Conservation (phyloP, 176 grass and related monocot species). For the Rhynchospora breviuscula region DNA sequence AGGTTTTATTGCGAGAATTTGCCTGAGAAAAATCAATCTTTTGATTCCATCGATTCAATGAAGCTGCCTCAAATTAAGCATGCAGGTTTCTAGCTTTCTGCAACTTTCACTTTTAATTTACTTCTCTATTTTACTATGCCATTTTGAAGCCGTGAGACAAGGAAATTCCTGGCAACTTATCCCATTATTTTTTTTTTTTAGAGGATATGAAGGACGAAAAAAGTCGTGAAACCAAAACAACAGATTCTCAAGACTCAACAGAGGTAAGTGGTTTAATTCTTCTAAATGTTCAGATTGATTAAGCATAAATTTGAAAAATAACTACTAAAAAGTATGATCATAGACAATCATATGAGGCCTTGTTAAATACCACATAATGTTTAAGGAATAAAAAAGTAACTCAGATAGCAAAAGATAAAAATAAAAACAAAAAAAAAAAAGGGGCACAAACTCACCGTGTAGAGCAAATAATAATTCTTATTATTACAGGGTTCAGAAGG, state of each 20-base stretch:
- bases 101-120: neutral
- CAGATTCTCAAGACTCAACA: neutral
- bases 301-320: neutral
- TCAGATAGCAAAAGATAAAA: neutral
- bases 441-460: too few relatives aligned
- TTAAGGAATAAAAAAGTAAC: neutral
- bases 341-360: neutral
- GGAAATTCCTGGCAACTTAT: neutral
- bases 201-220: slow-evolving; percentile 25
- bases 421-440: too few relatives aligned
- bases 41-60: slow-evolving; percentile 10
- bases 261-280: neutral
- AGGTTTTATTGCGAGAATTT: slow-evolving; percentile 24
- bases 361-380: neutral
- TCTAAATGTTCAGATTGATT: neutral
- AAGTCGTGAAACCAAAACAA: neutral
- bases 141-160: neutral
- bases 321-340: neutral
- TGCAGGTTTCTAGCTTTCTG: neutral
- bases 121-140: neutral
- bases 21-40: slow-evolving; percentile 22
- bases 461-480: neutral
- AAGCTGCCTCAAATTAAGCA: neutral
- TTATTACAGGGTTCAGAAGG: slow-evolving; percentile 4
- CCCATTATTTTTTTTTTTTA: neutral